These are phyloP conservation scores for Skeletonema menzelii DNA, from an alignment of 108 stramenopile species.

Conservation along the genomic window DNA sequence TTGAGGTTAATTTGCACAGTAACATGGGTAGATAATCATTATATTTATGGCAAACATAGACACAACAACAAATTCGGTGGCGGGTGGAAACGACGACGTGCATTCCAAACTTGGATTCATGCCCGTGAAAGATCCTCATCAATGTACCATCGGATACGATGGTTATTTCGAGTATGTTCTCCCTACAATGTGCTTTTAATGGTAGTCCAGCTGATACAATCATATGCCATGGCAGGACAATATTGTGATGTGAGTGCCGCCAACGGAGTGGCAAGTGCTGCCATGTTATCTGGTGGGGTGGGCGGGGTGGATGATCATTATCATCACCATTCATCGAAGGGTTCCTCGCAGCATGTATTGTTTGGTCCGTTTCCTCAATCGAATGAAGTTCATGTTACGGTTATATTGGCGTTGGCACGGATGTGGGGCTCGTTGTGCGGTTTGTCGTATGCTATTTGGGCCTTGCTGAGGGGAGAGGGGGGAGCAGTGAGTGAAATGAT, in stretches of 20 bases:
- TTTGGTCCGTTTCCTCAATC: constrained; percentile 4
- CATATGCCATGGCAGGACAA: constrained; percentile 37
- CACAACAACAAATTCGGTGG: background rate
- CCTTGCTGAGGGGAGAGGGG: constrained; percentile 19
- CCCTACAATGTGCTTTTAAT: constrained; percentile 3
- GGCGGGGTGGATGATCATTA: constrained; percentile 7
- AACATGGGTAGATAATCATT: constrained; percentile 23
- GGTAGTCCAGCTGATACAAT: constrained; percentile 4
- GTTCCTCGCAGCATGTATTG: background rate
- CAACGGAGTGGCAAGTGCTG: constrained; percentile 24
- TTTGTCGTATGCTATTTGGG: constrained; percentile 29
- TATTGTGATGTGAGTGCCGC: constrained; percentile 40
- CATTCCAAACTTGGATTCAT: constrained; percentile 18
- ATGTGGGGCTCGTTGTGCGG: constrained; percentile 31
- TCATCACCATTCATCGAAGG: constrained; percentile 6
- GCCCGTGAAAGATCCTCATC: background rate
- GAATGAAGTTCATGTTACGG: constrained; percentile 3
- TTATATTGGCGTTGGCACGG: constrained; percentile 11
- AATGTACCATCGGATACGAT: constrained; percentile 12
- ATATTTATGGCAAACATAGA: background rate
- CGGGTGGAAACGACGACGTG: constrained; percentile 30
- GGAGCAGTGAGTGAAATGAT: constrained; percentile 15
- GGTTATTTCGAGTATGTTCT: constrained; percentile 2
- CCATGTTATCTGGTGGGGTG: constrained; percentile 9
- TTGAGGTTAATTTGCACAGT: constrained; percentile 32